Evolutionary conservation across 2,329 filamentous ascomycete genomes (phyloP).

Genomic region (Aspergillus sergii): DNA sequence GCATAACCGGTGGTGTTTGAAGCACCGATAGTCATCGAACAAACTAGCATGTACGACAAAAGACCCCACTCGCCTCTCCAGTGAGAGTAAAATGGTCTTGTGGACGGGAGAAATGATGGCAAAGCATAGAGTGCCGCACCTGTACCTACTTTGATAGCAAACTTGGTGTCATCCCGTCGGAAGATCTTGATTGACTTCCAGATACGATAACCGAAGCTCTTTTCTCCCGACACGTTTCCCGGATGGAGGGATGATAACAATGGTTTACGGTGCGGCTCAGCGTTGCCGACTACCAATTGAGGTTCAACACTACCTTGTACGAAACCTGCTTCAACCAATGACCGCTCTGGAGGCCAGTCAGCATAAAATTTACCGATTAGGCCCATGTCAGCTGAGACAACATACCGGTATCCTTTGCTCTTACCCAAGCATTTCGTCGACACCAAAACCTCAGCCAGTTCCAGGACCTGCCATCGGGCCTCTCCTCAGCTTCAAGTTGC

Average conservation of each 20-base stretch:
- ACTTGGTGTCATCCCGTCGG: constrained; percentile 68
- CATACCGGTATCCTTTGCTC: constrained; percentile 32
- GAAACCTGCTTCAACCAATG: constrained; percentile 12
- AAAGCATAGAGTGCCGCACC: constrained; percentile 88
- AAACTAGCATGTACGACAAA: constrained; percentile 96
- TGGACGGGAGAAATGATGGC: constrained; percentile 79
- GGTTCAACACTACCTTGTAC: background rate
- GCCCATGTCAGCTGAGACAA: background rate
- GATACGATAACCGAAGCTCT: constrained; percentile 50
- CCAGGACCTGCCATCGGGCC: constrained; percentile 69
- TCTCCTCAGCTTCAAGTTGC: constrained; percentile 67
- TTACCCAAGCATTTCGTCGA: constrained; percentile 17
- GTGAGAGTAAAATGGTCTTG: constrained; percentile 76
- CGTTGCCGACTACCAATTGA: constrained; percentile 5
- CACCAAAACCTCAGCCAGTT: constrained; percentile 84
- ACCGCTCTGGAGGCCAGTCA: constrained; percentile 17
- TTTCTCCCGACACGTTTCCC: constrained; percentile 21
- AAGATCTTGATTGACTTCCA: constrained; percentile 61
- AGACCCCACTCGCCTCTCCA: constrained; percentile 98
- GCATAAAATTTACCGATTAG: background rate
- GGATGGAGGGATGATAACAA: background rate
- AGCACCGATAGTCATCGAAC: constrained; percentile 94
- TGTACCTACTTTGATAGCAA: constrained; percentile 89
- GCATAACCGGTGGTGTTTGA: constrained; percentile 90
- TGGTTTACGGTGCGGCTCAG: background rate